Evolutionary conservation across 441 rosid genomes (phyloP).

Genomic region (Cnidoscolus chayamansa): DNA sequence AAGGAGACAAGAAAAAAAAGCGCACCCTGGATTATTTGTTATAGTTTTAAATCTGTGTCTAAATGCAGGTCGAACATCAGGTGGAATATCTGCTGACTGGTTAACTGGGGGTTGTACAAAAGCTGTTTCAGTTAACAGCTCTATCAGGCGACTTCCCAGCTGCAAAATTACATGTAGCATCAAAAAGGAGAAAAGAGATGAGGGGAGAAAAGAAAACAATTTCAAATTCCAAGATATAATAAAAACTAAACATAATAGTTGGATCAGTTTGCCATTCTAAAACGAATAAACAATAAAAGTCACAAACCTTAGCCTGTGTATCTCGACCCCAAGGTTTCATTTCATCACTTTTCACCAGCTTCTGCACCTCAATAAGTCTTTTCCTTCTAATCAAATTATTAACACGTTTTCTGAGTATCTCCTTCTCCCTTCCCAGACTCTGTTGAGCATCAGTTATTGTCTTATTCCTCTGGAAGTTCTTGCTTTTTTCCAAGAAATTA

Average conservation of each 20-base stretch:
- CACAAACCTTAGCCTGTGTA: slow-evolving; percentile 77
- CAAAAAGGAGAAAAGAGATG: slow-evolving; percentile 2
- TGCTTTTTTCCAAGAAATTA: slow-evolving; percentile 63
- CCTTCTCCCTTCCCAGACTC: slow-evolving; percentile 49
- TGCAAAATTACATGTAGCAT: slow-evolving; percentile 34
- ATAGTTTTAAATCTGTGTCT: slow-evolving; percentile 59
- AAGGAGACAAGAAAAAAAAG: slow-evolving; percentile 8
- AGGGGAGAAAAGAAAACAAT: neutral
- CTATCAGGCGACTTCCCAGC: slow-evolving; percentile 84
- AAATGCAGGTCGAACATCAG: slow-evolving; percentile 88
- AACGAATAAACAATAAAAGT: slow-evolving; percentile 15
- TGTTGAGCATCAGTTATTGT: slow-evolving; percentile 39
- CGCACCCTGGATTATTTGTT: slow-evolving; percentile 59
- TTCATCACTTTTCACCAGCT: slow-evolving; percentile 63
- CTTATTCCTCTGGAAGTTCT: slow-evolving; percentile 42
- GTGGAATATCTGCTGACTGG: slow-evolving; percentile 62
- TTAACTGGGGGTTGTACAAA: slow-evolving; percentile 73
- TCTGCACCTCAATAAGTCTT: slow-evolving; percentile 55
- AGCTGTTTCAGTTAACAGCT: slow-evolving; percentile 72
- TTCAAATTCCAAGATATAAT: neutral
- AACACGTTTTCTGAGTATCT: slow-evolving; percentile 61
- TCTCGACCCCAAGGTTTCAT: slow-evolving; percentile 75
- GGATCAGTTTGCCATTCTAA: slow-evolving; percentile 18
- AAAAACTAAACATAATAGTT: neutral
- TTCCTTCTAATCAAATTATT: slow-evolving; percentile 68